These are phyloP conservation scores for Coniella vitis DNA, from an alignment of 2,329 filamentous ascomycete genomes.

Conservation along the genomic window DNA sequence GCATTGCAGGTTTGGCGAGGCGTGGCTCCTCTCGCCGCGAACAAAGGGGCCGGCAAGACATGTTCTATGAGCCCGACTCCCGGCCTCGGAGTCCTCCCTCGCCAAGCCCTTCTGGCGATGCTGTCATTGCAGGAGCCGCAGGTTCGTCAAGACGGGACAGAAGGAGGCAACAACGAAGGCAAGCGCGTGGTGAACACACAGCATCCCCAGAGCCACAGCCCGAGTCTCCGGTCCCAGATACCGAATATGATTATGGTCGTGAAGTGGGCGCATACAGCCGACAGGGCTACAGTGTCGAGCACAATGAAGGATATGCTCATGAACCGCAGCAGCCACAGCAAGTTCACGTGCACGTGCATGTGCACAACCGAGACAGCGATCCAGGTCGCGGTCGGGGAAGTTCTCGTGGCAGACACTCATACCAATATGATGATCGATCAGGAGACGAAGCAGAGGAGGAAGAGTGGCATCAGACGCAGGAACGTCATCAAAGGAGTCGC, in stretches of 20 bases:
- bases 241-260: neutral
- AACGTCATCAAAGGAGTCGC: neutral
- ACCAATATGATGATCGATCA: neutral
- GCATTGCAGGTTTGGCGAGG: neutral
- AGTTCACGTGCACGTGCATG: constrained; percentile 6
- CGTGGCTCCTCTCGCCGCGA: constrained; percentile 8
- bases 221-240: neutral
- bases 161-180: neutral
- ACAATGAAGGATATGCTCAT: neutral
- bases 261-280: neutral
- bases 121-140: neutral
- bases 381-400: neutral
- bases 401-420: neutral
- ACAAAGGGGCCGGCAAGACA: neutral
- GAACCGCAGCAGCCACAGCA: constrained; percentile 2
- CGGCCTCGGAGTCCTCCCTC: neutral
- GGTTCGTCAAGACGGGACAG: neutral
- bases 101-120: neutral
- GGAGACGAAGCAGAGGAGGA: constrained; percentile 10
- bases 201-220: neutral
- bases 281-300: neutral
- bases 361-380: constrained; percentile 2
- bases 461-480: constrained; percentile 10
- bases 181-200: neutral
- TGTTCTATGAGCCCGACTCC: neutral